These are phyloP conservation scores for Alternaria postmessia DNA, from an alignment of 2,329 filamentous ascomycete species.

Conservation along the genomic window DNA sequence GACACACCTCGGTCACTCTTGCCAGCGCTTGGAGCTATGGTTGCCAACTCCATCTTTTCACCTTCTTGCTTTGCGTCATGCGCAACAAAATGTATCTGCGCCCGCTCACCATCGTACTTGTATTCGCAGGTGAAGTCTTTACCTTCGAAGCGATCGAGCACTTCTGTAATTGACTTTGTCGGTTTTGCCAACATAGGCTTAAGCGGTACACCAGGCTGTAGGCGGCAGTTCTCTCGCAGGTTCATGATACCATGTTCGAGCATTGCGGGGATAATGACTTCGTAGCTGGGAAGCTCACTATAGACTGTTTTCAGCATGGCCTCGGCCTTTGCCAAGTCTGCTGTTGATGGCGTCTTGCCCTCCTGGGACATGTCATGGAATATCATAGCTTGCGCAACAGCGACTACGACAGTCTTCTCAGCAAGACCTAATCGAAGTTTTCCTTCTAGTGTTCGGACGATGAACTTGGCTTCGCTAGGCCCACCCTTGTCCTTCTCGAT, in stretches of 20 bases:
- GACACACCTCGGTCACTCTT: conserved; percentile 78
- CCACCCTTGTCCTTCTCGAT: conserved; percentile 93
- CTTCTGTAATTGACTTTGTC: conserved; percentile 97
- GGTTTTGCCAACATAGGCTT: conserved; percentile 99
- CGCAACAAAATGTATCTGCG: conserved; percentile 97
- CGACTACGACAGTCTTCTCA: conserved; percentile 89
- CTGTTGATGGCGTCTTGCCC: conserved; percentile 73
- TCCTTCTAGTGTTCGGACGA: conserved; percentile 91
- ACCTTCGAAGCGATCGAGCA: conserved; percentile 93
- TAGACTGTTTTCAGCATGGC: conserved; percentile 88
- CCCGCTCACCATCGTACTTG: conserved; percentile 97
- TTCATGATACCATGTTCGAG: conserved; percentile 85
- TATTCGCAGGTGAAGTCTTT: conserved; percentile 98
- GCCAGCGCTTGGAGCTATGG: conserved; percentile 64
- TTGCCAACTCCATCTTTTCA: conserved; percentile 72
- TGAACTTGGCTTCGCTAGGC: conserved; percentile 91
- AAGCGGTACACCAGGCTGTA: conserved; percentile 90
- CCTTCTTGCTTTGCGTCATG: conserved; percentile 73
- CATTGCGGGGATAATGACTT: conserved; percentile 91
- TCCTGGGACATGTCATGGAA: conserved; percentile 79
- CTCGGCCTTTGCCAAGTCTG: conserved; percentile 84
- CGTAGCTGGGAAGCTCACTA: conserved; percentile 95
- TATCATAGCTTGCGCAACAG: conserved; percentile 87
- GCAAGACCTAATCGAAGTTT: conserved; percentile 92
- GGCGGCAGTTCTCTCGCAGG: conserved; percentile 83